Percentiles rank a stretch among this genome's conserved stretches.
phyloP scores from a whole-genome alignment of 2,329 filamentous ascomycete species.

The Scedosporium boydii region DNA sequence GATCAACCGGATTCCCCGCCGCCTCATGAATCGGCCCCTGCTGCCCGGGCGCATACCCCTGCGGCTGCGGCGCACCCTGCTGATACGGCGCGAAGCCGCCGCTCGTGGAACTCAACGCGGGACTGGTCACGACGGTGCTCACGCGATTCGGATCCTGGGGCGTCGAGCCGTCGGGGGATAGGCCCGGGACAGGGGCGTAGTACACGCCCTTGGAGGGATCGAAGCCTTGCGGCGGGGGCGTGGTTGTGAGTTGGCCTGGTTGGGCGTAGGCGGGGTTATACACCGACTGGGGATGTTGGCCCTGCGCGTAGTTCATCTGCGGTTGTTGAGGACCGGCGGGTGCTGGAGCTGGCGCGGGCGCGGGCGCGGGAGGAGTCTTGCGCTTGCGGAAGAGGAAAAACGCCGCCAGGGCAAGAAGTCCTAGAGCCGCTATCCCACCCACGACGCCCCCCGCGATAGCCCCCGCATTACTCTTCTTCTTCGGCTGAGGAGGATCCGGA shows the following conservation, averaged over 20 bases:
- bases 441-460: constrained; percentile 28
- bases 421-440: constrained; percentile 24
- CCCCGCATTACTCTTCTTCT: constrained; percentile 18
- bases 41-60: neutral
- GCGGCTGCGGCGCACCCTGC: constrained; percentile 4
- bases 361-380: constrained; percentile 12
- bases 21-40: constrained; percentile 25
- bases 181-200: neutral
- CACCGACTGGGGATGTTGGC: constrained; percentile 3
- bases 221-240: neutral
- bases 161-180: neutral
- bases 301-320: neutral
- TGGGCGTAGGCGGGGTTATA: neutral
- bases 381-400: constrained; percentile 20
- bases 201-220: neutral
- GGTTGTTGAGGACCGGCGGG: constrained; percentile 10
- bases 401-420: constrained; percentile 17
- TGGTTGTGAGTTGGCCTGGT: neutral
- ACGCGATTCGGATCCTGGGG: neutral
- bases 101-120: constrained; percentile 2
- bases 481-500: neutral
- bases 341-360: constrained; percentile 5
- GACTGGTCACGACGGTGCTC: neutral
- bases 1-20: constrained; percentile 22
- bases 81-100: constrained; percentile 7